Evolutionary conservation across 176 grass and related monocot genomes (phyloP), one percentile per base, ranked within the genome.

Genomic region (Musa itinerans): DNA sequence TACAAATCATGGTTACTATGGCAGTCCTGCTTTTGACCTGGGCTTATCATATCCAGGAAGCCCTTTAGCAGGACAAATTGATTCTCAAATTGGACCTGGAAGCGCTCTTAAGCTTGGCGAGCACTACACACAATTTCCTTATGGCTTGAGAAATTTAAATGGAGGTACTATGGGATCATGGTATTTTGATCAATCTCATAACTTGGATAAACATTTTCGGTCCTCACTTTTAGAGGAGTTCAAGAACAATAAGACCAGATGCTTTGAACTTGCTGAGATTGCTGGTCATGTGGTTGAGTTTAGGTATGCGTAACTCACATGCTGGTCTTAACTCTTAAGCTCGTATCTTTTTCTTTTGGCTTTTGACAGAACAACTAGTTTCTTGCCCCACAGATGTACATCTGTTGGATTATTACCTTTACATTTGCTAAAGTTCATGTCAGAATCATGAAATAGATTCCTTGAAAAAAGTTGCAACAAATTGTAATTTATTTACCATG

Each of bases 181-280:
- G 89, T 71, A 78, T 69, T 80, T 75, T 81, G 89, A 89, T 84
- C 59, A 79, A 83, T 81, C 84, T 66, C 80, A 72, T 66, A 85
- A 72, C 57, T 85, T 84, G 83, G 88, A 84, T 21, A 87, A 82
- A n/a, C 85, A 74, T 81, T 88, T 90, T 59, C 85, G 87, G 78
- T 92, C 92, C 74, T 89, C 92, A 11, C 89, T 96, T 83, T 61
- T 96, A 78, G 92, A 96, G 75, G 93, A 96, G 78, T 96, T 96
- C 67, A 96, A 92, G 86, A 88, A 83, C 71, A 96, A 90, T 66
- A 96, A 96, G 71, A 79, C 87, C 11, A 96, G 93, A 85, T 89
- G 81, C 77, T 96, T 96, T 88, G 93, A 96, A 66, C 92, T 96
- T 86, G 87, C 89, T 81, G 93, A 96, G 87, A 96, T 96, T 81